These are phyloP conservation scores for Anthostomella pinea DNA, from an alignment of 2,329 filamentous ascomycete species.

Conservation along the genomic window DNA sequence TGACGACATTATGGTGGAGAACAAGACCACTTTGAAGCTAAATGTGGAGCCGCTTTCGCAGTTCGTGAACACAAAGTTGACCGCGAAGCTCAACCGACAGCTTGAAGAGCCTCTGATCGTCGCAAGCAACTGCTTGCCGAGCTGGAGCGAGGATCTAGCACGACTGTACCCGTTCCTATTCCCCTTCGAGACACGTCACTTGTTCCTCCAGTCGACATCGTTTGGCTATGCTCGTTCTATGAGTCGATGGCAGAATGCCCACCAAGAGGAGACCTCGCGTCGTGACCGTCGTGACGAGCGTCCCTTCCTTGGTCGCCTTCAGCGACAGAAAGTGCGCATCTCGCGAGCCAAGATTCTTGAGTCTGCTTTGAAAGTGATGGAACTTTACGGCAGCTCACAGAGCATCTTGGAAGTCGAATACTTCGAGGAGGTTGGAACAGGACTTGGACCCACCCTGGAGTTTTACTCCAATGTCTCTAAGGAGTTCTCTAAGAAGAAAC, in stretches of 20 bases:
- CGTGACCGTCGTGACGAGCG: constrained; percentile 85
- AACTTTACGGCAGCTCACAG: constrained; percentile 93
- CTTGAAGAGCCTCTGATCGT: constrained; percentile 95
- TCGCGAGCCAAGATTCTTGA: constrained; percentile 92
- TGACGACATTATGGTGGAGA: constrained; percentile 82
- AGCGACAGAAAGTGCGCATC: constrained; percentile 97
- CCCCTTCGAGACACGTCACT: constrained; percentile 93
- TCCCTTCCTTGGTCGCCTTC: constrained; percentile 84
- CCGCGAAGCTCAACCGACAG: constrained; percentile 94
- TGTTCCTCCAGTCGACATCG: constrained; percentile 96
- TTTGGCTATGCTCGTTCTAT: constrained; percentile 98
- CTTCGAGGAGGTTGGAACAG: constrained; percentile 97
- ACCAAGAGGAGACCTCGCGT: constrained; percentile 75
- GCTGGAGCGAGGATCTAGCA: constrained; percentile 93
- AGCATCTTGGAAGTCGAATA: constrained; percentile 97
- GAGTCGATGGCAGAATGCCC: constrained; percentile 93
- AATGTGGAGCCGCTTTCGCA: constrained; percentile 83
- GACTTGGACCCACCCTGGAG: constrained; percentile 89
- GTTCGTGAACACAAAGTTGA: constrained; percentile 98
- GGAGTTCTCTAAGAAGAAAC: constrained; percentile 95
- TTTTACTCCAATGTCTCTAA: constrained; percentile 98
- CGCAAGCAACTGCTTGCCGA: constrained; percentile 91
- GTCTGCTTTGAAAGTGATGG: constrained; percentile 97
- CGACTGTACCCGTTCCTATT: constrained; percentile 95
- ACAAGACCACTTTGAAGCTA: constrained; percentile 66